Evolutionary conservation across 129 eudicot species (phyloP), one percentile per base, ranked within the genome.

Genomic region (Calendula officinalis): DNA sequence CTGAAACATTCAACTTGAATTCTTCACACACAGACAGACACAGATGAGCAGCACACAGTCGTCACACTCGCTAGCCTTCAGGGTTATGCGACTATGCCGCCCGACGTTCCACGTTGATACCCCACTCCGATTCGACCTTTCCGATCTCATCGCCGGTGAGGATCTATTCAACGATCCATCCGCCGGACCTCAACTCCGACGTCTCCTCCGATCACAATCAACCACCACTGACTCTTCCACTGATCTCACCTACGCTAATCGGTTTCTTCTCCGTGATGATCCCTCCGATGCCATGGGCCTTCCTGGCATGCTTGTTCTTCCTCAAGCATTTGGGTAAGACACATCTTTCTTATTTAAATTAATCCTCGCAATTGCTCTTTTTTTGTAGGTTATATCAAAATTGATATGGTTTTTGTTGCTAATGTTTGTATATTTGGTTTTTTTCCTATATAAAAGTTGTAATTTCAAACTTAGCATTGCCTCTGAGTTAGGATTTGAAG

Each of bases 31-130:
- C 56, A 68, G 56, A 44, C 11, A 50, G 12, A 41, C 35, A 38
- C 70, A 80, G n/a, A 82, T 80, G 83, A 78, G 83, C 56, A 70
- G 75, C 51, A 52, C 75, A 41, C 82, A 75, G 76, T 62, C 77
- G 22, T 58, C 67, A 56, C 98, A 91, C 76, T 85, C 98, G 30
- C 77, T 91, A 62, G 98, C 98, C 2, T 92, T 92, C 91, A 62
- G 98, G 58, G 98, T 92, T 41, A 92, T 92, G 98, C 72, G 98
- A 11, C 69, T 92, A 43, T 92, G 98, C 83, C 84, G 95, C 4
- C 98, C 98, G 17, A 82, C 96, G 9, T 82, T 92, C 51, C 95
- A 92, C 76, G 85, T 81, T 5, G 96, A 88, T 30, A 80, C 83
- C 46, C 73, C 78, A 7, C 96, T 92, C 68, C 89, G 84, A 5